Percentiles rank a stretch among this genome's conserved stretches.
Conservation (phyloP, 2,329 filamentous ascomycete species). For the Ceratocystis lukuohia region DNA sequence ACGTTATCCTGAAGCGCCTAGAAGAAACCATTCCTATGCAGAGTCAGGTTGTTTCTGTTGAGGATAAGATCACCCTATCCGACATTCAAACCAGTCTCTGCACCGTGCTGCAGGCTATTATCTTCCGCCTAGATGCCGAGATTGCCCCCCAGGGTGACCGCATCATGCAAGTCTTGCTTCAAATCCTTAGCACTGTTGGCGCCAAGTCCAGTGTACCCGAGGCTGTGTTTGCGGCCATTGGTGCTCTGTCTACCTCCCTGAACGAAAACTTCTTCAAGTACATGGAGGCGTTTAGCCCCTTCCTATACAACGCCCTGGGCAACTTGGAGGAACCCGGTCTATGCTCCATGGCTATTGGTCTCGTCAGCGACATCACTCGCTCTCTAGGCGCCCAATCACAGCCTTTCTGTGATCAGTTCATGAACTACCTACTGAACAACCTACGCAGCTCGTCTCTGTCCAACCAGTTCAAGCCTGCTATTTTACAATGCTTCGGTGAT, state of each 20-base stretch:
- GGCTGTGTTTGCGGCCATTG: conserved; percentile 81
- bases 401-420: conserved; percentile 92
- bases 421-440: conserved; percentile 94
- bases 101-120: conserved; percentile 81
- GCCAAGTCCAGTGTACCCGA: conserved; percentile 90
- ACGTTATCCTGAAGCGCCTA: conserved; percentile 79
- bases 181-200: conserved; percentile 62
- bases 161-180: conserved; percentile 81
- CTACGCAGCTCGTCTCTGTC: conserved; percentile 72
- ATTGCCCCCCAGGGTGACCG: conserved; percentile 80
- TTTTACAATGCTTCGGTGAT: conserved; percentile 94
- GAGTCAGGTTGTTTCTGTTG: conserved; percentile 85
- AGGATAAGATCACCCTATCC: conserved; percentile 89
- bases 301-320: conserved; percentile 82
- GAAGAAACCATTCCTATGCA: conserved; percentile 84
- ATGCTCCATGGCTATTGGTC: conserved; percentile 92
- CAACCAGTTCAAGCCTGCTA: conserved; percentile 96
- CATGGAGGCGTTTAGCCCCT: conserved; percentile 89
- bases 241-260: conserved; percentile 78
- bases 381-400: conserved; percentile 81
- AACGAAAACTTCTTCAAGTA: conserved; percentile 93
- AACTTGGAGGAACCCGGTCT: conserved; percentile 92
- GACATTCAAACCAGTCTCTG: conserved; percentile 95
- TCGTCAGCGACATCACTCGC: conserved; percentile 91
- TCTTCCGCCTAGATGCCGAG: conserved; percentile 81